Conservation (phyloP, 169 alveolate genomes). For the Eimeria maxima region DNA sequence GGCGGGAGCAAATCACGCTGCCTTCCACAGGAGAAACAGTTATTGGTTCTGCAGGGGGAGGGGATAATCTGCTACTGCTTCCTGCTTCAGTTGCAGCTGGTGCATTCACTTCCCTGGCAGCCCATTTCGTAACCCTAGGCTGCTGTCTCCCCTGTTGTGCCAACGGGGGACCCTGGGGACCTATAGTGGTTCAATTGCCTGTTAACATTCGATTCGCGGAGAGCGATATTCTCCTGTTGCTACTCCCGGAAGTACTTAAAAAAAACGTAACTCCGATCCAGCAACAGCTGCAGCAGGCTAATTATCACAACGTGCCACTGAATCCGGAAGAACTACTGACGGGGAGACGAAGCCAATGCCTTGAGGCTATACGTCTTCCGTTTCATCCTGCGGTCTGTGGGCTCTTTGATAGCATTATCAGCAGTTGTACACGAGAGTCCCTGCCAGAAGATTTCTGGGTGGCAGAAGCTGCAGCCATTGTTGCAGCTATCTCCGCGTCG, state of each 20-base stretch:
- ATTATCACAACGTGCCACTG: neutral
- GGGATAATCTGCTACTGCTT: conserved; percentile 35
- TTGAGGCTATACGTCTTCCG: conserved; percentile 65
- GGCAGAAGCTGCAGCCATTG: conserved; percentile 49
- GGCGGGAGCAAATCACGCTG: conserved; percentile 50
- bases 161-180: conserved; percentile 73
- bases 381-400: conserved; percentile 37
- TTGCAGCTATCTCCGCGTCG: conserved; percentile 26
- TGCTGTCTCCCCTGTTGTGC: conserved; percentile 54
- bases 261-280: neutral
- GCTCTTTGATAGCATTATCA: conserved; percentile 26
- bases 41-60: neutral
- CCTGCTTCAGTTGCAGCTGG: conserved; percentile 68
- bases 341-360: neutral
- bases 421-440: conserved; percentile 41
- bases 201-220: neutral
- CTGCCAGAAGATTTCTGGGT: conserved; percentile 67
- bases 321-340: neutral
- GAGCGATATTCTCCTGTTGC: neutral
- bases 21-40: conserved; percentile 60
- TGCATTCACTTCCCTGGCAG: conserved; percentile 36
- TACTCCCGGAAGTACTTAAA: conserved; percentile 46
- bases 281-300: conserved; percentile 20
- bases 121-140: neutral
- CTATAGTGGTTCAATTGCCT: conserved; percentile 49